These are phyloP conservation scores for Craspedostauros australis DNA, from an alignment of 108 stramenopile genomes.

Conservation along the genomic window DNA sequence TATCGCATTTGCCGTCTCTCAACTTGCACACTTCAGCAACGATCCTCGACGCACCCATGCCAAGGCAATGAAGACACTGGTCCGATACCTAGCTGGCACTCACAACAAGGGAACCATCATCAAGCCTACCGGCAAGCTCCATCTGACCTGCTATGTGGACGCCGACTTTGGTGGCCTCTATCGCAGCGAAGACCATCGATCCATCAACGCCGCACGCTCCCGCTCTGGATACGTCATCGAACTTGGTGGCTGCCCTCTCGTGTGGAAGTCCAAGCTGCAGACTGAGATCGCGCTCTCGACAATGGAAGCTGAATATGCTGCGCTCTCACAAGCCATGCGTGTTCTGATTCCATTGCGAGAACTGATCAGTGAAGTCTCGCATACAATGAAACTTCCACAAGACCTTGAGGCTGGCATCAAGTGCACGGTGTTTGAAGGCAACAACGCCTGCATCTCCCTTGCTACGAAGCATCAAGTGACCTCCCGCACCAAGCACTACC, in stretches of 20 bases:
- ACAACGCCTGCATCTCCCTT: too few relatives aligned
- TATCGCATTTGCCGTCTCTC: slow-evolving; percentile 3
- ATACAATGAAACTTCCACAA: background rate
- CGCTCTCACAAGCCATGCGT: slow-evolving; percentile 10
- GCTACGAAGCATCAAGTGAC: too few relatives aligned
- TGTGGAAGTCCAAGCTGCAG: slow-evolving; percentile 30
- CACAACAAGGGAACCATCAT: slow-evolving; percentile 16
- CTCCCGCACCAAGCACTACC: background rate
- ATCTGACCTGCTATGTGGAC: slow-evolving; percentile 3
- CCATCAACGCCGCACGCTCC: background rate
- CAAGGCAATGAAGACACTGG: slow-evolving; percentile 8
- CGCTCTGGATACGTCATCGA: slow-evolving; percentile 29
- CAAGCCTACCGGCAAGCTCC: background rate
- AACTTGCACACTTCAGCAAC: slow-evolving; percentile 6
- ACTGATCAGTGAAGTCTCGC: slow-evolving; percentile 1
- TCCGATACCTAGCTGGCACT: slow-evolving; percentile 10
- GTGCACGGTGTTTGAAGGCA: too few relatives aligned
- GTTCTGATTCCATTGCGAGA: slow-evolving; percentile 15
- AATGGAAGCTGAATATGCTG: slow-evolving; percentile 22
- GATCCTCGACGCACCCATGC: slow-evolving; percentile 6
- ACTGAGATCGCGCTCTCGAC: slow-evolving; percentile 4
- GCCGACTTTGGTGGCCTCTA: slow-evolving; percentile 4
- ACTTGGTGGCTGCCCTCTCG: slow-evolving; percentile 15
- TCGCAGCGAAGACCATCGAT: background rate
- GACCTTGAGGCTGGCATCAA: background rate